phyloP scores from a whole-genome alignment of 139 green algal genomes.

The Cymbomonas tetramitiformis region DNA sequence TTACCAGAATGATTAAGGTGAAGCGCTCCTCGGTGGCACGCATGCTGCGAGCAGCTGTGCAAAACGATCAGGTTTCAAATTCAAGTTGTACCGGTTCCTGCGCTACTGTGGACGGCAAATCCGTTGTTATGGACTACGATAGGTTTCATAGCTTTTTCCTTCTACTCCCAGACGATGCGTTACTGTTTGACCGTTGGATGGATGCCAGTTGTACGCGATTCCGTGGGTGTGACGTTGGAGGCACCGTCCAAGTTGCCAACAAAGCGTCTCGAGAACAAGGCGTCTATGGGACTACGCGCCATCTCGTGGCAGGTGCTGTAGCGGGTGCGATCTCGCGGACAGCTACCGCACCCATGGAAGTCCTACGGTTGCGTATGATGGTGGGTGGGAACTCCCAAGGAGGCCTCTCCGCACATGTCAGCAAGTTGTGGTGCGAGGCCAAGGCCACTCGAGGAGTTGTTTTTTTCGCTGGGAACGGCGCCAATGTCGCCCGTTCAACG shows the following conservation, averaged over 20 bases:
- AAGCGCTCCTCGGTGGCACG: too few species aligned
- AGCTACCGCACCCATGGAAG: slow-evolving; percentile 9
- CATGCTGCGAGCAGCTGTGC: too few species aligned
- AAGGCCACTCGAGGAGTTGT: slow-evolving; percentile 26
- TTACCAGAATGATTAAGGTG: neutral
- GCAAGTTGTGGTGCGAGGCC: neutral
- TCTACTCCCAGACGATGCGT: too few species aligned
- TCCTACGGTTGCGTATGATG: slow-evolving; percentile 3
- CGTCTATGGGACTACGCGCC: too few species aligned
- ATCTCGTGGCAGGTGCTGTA: slow-evolving; percentile 62
- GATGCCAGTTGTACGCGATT: too few species aligned
- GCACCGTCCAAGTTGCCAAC: too few species aligned
- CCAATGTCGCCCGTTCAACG: slow-evolving; percentile 49
- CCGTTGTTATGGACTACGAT: too few species aligned
- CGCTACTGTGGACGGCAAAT: slow-evolving; percentile 1
- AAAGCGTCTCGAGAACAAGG: too few species aligned
- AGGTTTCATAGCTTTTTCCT: too few species aligned
- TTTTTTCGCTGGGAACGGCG: slow-evolving; percentile 57
- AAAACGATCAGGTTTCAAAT: neutral
- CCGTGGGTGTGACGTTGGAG: too few species aligned
- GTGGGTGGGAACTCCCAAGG: neutral
- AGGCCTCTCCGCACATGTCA: slow-evolving; percentile 3
- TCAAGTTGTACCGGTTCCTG: neutral
- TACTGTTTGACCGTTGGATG: too few species aligned
- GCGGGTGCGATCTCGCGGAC: slow-evolving; percentile 37